Evolutionary conservation across 2,329 filamentous ascomycete species (phyloP).

Genomic region (Apiospora sp.): DNA sequence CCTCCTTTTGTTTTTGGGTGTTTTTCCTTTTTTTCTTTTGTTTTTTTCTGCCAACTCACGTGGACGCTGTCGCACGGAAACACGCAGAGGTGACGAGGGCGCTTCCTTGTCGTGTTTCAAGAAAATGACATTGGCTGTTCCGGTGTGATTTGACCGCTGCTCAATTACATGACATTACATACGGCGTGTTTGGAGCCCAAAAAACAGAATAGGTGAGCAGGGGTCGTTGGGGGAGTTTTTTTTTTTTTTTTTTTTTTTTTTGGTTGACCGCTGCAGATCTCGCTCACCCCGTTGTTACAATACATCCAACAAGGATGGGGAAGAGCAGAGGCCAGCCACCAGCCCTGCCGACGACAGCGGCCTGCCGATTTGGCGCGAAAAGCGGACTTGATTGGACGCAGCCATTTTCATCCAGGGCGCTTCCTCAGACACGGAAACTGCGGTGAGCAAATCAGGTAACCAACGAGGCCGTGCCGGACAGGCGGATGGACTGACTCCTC

Average conservation of each 20-base stretch:
- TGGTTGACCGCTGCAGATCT: constrained; percentile 4
- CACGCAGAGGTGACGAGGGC: no score
- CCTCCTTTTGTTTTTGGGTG: no score
- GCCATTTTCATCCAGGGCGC: neutral
- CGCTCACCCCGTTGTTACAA: neutral
- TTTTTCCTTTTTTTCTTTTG: neutral
- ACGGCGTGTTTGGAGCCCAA: neutral
- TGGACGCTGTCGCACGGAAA: neutral
- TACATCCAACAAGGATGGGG: neutral
- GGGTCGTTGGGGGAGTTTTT: neutral
- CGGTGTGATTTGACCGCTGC: constrained; percentile 12
- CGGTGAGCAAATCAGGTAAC: constrained; percentile 12
- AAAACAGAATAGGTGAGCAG: neutral
- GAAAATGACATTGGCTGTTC: neutral
- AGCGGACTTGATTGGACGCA: neutral
- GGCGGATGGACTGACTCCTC: neutral
- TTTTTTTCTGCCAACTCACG: neutral
- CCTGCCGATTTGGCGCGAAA: neutral
- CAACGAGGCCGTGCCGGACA: neutral
- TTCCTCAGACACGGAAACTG: constrained; percentile 19
- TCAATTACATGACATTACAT: neutral
- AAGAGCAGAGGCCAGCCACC: neutral
- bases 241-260: neutral
- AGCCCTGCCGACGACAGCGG: neutral
- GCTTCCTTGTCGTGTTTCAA: neutral